These are phyloP conservation scores for Hordeum vulgare DNA, from an alignment of 176 grass and related monocot genomes.

Conservation along the genomic window MorexV3_pseudomolecules_assembly NC_058524.1:55203464-55203963, in stretches of 20 bases:
- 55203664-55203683: neutral
- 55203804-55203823: neutral
- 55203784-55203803: neutral
- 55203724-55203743: neutral
- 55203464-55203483: neutral
- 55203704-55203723: neutral
- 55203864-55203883: no score
- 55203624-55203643: neutral
- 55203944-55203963: neutral
- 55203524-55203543: neutral
- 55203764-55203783: constrained; percentile 19
- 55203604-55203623: constrained; percentile 23
- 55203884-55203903: no score
- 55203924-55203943: neutral
- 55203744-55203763: constrained; percentile 30
- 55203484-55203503: neutral
- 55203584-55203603: constrained; percentile 49
- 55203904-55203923: neutral
- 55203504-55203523: neutral
- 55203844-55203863: neutral
- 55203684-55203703: neutral
- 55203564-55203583: constrained; percentile 37
- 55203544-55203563: constrained; percentile 28
- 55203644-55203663: neutral
- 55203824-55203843: constrained; percentile 18